Conservation (phyloP, 2,329 filamentous ascomycete genomes). For the Fusarium incarnatum region DNA sequence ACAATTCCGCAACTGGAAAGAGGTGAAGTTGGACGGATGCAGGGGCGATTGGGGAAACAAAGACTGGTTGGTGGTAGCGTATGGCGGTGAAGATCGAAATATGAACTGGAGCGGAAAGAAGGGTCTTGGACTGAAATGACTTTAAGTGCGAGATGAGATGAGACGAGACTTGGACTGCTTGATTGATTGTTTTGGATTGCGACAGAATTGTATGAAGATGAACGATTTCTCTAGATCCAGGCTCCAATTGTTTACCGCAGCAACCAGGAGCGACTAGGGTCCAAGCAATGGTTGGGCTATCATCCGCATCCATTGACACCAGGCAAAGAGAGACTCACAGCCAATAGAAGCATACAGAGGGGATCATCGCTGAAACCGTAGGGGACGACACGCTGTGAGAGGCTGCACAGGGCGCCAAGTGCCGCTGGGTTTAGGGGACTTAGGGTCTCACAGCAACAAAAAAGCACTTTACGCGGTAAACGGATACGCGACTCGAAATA, state of each 20-base stretch:
- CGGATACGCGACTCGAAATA: slow-evolving; percentile 43
- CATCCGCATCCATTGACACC: neutral
- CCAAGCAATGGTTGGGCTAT: neutral
- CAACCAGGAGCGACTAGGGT: slow-evolving; percentile 44
- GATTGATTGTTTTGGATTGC: slow-evolving; percentile 30
- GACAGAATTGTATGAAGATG: slow-evolving; percentile 19
- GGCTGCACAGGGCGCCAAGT: slow-evolving; percentile 27
- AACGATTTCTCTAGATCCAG: slow-evolving; percentile 31
- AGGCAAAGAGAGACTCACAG: neutral
- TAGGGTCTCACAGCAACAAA: slow-evolving; percentile 39
- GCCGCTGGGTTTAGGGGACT: slow-evolving; percentile 19
- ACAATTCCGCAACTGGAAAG: slow-evolving; percentile 42
- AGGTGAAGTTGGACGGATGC: slow-evolving; percentile 29
- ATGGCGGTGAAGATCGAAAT: slow-evolving; percentile 3
- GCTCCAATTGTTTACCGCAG: slow-evolving; percentile 49
- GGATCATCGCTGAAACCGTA: slow-evolving; percentile 40
- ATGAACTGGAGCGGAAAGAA: slow-evolving; percentile 5
- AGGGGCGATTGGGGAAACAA: slow-evolving; percentile 21
- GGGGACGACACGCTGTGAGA: slow-evolving; percentile 21
- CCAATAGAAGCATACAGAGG: slow-evolving; percentile 38
- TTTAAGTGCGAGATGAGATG: slow-evolving; percentile 22
- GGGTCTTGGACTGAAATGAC: slow-evolving; percentile 4
- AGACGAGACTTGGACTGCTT: slow-evolving; percentile 22
- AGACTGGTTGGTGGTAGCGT: slow-evolving; percentile 18
- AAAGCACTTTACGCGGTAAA: slow-evolving; percentile 53